Evolutionary conservation across 805 yeast genomes (phyloP).

Genomic region (Candida endomychidarum): DNA sequence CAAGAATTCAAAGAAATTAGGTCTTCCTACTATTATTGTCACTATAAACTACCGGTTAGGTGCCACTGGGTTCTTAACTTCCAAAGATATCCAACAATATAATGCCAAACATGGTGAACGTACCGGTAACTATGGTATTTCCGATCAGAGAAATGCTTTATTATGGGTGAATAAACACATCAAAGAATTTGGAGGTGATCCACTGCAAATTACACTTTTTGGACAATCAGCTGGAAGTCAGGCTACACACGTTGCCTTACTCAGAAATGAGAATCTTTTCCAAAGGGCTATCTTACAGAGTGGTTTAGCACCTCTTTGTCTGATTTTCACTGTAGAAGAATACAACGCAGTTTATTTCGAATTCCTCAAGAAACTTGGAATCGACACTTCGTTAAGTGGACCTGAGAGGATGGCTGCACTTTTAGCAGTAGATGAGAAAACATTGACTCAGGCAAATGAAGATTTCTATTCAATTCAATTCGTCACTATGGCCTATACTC

Average conservation of each 20-base stretch:
- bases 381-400: slow-evolving; percentile 5
- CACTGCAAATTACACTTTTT: slow-evolving; percentile 39
- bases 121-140: slow-evolving; percentile 38
- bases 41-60: slow-evolving; percentile 38
- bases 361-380: slow-evolving; percentile 14
- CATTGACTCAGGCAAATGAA: slow-evolving; percentile 12
- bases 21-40: slow-evolving; percentile 29
- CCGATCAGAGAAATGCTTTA: slow-evolving; percentile 48
- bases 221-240: slow-evolving; percentile 48
- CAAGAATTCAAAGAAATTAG: slow-evolving; percentile 12
- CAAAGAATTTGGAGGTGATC: slow-evolving; percentile 47
- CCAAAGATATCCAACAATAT: slow-evolving; percentile 17
- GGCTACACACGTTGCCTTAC: slow-evolving; percentile 15
- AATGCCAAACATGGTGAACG: neutral
- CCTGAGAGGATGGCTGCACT: neutral
- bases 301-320: slow-evolving; percentile 16
- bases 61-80: slow-evolving; percentile 33
- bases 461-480: slow-evolving; percentile 9
- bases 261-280: slow-evolving; percentile 10
- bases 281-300: slow-evolving; percentile 16
- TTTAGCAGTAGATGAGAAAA: slow-evolving; percentile 5
- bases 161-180: slow-evolving; percentile 48
- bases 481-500: slow-evolving; percentile 14
- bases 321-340: slow-evolving; percentile 14
- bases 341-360: slow-evolving; percentile 15